phyloP scores from a whole-genome alignment of 1,284 basidiomycete genomes.

The Malassezia furfur region DNA sequence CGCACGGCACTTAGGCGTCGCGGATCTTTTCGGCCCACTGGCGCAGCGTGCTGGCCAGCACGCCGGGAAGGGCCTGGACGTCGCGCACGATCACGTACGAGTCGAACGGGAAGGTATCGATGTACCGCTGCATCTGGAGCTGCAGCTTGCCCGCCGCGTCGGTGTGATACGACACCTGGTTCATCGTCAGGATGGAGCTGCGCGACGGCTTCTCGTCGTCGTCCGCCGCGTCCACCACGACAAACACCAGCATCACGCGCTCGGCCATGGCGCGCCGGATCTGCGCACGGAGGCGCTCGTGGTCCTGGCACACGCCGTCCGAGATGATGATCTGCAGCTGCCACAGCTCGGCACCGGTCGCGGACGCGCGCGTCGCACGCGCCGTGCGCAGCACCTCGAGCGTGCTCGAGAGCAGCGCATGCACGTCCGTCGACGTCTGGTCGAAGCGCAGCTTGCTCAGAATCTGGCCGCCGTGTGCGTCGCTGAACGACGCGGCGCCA shows the following conservation, averaged over 20 bases:
- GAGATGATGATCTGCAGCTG: constrained; percentile 97
- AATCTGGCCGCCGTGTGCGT: constrained; percentile 57
- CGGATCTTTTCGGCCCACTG: constrained; percentile 57
- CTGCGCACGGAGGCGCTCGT: constrained; percentile 69
- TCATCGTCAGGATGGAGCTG: constrained; percentile 84
- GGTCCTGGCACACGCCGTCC: constrained; percentile 95
- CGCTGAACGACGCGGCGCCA: constrained; percentile 27
- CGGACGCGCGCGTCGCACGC: constrained; percentile 58
- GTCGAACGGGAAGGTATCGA: constrained; percentile 93
- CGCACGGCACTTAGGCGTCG: constrained; percentile 25
- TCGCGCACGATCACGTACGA: constrained; percentile 87
- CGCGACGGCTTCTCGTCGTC: constrained; percentile 41
- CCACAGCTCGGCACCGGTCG: constrained; percentile 67
- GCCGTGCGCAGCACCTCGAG: constrained; percentile 60
- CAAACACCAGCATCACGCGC: constrained; percentile 90
- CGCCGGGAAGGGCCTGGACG: constrained; percentile 83
- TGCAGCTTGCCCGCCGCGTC: constrained; percentile 66
- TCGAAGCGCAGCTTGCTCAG: constrained; percentile 79
- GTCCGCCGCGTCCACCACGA: constrained; percentile 78
- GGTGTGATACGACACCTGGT: constrained; percentile 73
- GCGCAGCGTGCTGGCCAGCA: constrained; percentile 78
- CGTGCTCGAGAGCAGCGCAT: constrained; percentile 72
- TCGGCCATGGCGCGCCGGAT: constrained; percentile 80
- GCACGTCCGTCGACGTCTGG: constrained; percentile 82
- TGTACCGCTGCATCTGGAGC: constrained; percentile 75